Conservation (phyloP, 768 basidiomycete species). For the Pleurotus ostreatus region DNA sequence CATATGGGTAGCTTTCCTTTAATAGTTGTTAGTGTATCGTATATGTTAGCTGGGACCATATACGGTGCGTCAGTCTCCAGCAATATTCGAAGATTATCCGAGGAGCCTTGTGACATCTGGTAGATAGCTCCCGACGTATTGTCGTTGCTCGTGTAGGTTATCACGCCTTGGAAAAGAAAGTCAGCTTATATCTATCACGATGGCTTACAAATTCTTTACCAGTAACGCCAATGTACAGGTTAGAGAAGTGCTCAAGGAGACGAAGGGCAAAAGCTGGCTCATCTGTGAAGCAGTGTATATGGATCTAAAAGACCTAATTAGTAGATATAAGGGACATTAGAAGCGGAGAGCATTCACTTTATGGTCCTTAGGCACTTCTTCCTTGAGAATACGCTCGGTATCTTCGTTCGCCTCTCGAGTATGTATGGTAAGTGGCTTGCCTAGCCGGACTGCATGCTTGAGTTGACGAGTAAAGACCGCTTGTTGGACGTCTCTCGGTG, state of each 20-base stretch:
- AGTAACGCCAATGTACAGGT: constrained; percentile 81
- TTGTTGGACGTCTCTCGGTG: constrained; percentile 66
- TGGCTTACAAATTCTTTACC: constrained; percentile 28
- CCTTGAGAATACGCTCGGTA: constrained; percentile 72
- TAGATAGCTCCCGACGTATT: constrained; percentile 70
- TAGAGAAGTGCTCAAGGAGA: constrained; percentile 72
- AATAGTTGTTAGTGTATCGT: constrained; percentile 40
- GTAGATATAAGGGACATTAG: neutral
- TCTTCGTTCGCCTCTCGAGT: constrained; percentile 85
- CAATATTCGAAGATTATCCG: constrained; percentile 41
- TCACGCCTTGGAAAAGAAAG: constrained; percentile 48
- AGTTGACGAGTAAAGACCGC: constrained; percentile 67
- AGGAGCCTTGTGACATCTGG: constrained; percentile 34
- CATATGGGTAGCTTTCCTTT: constrained; percentile 67
- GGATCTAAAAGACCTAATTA: constrained; percentile 44
- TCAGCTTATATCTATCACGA: neutral
- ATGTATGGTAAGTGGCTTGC: constrained; percentile 82
- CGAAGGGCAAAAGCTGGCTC: constrained; percentile 68
- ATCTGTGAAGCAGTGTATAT: constrained; percentile 89
- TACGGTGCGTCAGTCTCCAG: constrained; percentile 87
- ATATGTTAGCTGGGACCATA: constrained; percentile 80
- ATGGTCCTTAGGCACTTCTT: constrained; percentile 69
- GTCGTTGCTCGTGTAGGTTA: constrained; percentile 72
- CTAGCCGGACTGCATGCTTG: constrained; percentile 56
- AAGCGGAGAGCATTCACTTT: constrained; percentile 31